Evolutionary conservation across 768 basidiomycete species (phyloP).

Genomic region (Xerocomellus intermedius): DNA sequence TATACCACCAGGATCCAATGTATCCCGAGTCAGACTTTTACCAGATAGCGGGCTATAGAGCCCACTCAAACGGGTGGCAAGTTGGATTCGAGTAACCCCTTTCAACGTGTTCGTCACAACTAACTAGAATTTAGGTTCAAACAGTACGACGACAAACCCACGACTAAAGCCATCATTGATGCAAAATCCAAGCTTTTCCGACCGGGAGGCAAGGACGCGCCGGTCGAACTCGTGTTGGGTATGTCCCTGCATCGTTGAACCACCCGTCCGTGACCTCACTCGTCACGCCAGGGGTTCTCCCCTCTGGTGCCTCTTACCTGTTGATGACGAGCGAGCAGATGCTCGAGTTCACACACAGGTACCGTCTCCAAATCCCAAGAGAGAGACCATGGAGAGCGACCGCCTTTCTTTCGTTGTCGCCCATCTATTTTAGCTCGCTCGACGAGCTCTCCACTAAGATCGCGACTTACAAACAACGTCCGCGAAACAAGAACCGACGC

Average conservation of each 20-base stretch:
- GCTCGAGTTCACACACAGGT: conserved; percentile 18
- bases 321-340: conserved; percentile 39
- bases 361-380: conserved; percentile 17
- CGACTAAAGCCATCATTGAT: conserved; percentile 30
- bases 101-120: not conserved
- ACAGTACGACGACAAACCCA: conserved; percentile 35
- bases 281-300: conserved; percentile 39
- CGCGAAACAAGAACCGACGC: conserved; percentile 31
- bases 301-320: conserved; percentile 44
- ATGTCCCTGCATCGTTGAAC: not conserved
- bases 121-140: conserved; percentile 23
- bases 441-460: conserved; percentile 40
- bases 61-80: conserved; percentile 31
- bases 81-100: not conserved
- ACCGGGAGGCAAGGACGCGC: conserved; percentile 21
- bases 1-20: conserved; percentile 3
- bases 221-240: conserved; percentile 48
- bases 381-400: conserved; percentile 8
- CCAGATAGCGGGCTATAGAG: conserved; percentile 27
- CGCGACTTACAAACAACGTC: conserved; percentile 37
- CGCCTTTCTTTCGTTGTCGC: conserved; percentile 47
- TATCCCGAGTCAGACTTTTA: conserved; percentile 22
- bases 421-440: conserved; percentile 39
- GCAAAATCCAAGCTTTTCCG: conserved; percentile 31
- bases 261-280: not conserved